Evolutionary conservation across 2,329 filamentous ascomycete species (phyloP), one percentile per base, ranked within the genome.

Genomic region (Thermomyces lanuginosus): DNA sequence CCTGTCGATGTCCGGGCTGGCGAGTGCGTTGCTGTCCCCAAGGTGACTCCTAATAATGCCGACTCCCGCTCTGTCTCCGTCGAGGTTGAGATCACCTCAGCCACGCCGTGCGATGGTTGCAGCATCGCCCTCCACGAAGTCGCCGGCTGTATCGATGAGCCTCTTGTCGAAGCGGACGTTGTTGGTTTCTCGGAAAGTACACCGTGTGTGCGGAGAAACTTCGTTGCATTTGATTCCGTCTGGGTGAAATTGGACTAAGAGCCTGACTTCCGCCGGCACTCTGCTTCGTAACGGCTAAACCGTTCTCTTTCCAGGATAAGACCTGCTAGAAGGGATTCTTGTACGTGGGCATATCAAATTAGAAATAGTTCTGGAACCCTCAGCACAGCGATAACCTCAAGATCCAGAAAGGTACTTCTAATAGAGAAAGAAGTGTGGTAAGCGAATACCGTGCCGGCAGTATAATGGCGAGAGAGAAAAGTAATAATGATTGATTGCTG

Each of bases 121-220:
- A 45, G 41, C 8, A 42, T 51, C 29, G 41, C 46, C 14, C 28
- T 53, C 1, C 43, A 50, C 29, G 48, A 53, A 22, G 37, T 43
- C 1, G 43, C 48, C 1, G 46, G 39, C 2, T 53, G 49, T 21
- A 32, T 42, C 4, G 45, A 49, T 20, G 26, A 33, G 3, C 43
- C 48, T 1, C 36, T 52, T 0, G 32, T 52, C 23, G 34, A 23
- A 11, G 29, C 41, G 14, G 33, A 37, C 6, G 28, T 49, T 2
- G 29, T 28, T 29, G 24, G 38, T 15, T 34, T 38, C 4, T 34
- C 39, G 2, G 44, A 34, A 22, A 21, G 41, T 3, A 49, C 45
- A 27, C 29, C 30, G 4, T 53, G 49, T 22, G 30, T 29, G 21
- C 16, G 25, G 11, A 35, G 43, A 10, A 34, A 36, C 4, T 42